These are phyloP conservation scores for Cutaneotrichosporon sp. DNA, from an alignment of 1,284 basidiomycete genomes.

Conservation along the genomic window DNA sequence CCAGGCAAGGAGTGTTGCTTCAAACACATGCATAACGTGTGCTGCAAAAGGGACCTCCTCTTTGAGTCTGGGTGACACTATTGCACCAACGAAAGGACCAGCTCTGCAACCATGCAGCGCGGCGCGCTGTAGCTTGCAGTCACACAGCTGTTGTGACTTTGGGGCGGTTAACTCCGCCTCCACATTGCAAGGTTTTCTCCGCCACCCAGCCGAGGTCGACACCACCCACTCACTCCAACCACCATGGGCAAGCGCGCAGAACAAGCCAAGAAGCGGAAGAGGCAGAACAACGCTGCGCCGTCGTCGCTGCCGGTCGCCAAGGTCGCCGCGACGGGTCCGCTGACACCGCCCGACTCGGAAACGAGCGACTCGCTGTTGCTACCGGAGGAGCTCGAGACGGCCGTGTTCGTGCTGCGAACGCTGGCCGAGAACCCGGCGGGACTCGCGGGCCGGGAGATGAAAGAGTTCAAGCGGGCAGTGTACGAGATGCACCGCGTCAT, in stretches of 20 bases:
- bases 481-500: slow-evolving; percentile 42
- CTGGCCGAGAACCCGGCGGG: slow-evolving; percentile 38
- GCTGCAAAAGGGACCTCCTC: too few species aligned
- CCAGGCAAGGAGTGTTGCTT: too few species aligned
- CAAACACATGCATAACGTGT: too few species aligned
- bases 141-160: too few species aligned
- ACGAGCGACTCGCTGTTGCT: slow-evolving; percentile 24
- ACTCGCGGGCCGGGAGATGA: slow-evolving; percentile 35
- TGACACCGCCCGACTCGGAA: slow-evolving; percentile 11
- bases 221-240: not conserved
- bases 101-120: too few species aligned
- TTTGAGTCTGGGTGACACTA: too few species aligned
- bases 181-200: too few species aligned
- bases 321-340: slow-evolving; percentile 3
- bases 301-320: not conserved
- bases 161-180: too few species aligned
- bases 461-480: slow-evolving; percentile 42
- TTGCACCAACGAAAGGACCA: too few species aligned
- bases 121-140: too few species aligned
- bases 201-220: too few species aligned
- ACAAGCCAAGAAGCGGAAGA: slow-evolving; percentile 19
- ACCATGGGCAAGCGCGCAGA: slow-evolving; percentile 29
- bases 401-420: slow-evolving; percentile 37
- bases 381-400: slow-evolving; percentile 39
- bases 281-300: slow-evolving; percentile 10